These are phyloP conservation scores for Apiotrichum domesticum DNA, from an alignment of 1,284 basidiomycete species.

Conservation along the genomic window DNA sequence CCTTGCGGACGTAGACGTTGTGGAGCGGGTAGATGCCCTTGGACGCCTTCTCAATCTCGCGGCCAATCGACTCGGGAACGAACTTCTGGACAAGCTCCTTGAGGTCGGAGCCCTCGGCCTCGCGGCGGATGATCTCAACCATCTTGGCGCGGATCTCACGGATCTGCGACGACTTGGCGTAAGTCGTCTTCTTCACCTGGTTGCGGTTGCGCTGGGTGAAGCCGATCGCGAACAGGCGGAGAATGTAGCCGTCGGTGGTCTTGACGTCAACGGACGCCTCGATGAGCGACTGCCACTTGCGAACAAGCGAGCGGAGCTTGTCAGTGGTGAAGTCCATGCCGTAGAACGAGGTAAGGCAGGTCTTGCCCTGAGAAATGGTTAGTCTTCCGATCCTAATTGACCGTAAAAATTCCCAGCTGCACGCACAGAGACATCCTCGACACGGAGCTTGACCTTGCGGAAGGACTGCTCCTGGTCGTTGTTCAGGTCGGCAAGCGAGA, in stretches of 20 bases:
- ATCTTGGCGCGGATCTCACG: constrained; percentile 99
- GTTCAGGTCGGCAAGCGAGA: constrained; percentile 96
- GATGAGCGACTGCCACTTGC: constrained; percentile 99
- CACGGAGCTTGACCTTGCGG: constrained; percentile 98
- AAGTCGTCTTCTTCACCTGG: constrained; percentile 99
- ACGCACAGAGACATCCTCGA: constrained; percentile 71
- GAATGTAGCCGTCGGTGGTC: constrained; percentile 98
- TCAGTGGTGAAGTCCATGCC: constrained; percentile 99
- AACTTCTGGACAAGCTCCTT: constrained; percentile 99
- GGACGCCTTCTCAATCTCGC: constrained; percentile 98
- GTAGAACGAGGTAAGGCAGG: constrained; percentile 99
- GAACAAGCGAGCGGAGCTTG: constrained; percentile 98
- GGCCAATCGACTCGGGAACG: constrained; percentile 96
- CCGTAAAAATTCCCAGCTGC: background rate
- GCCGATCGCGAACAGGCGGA: constrained; percentile 97
- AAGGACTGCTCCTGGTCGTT: constrained; percentile 99
- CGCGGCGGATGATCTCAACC: constrained; percentile 99
- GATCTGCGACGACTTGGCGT: constrained; percentile 91
- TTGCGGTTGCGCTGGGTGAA: constrained; percentile 96
- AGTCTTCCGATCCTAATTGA: background rate
- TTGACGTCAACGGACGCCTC: constrained; percentile 98
- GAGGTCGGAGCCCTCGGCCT: constrained; percentile 90
- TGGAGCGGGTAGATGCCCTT: constrained; percentile 36
- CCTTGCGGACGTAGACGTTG: constrained; percentile 97
- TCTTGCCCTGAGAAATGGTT: constrained; percentile 70